These are phyloP conservation scores for Sordaria brevicollis DNA, from an alignment of 495 filamentous ascomycete genomes.

Conservation along the genomic window DNA sequence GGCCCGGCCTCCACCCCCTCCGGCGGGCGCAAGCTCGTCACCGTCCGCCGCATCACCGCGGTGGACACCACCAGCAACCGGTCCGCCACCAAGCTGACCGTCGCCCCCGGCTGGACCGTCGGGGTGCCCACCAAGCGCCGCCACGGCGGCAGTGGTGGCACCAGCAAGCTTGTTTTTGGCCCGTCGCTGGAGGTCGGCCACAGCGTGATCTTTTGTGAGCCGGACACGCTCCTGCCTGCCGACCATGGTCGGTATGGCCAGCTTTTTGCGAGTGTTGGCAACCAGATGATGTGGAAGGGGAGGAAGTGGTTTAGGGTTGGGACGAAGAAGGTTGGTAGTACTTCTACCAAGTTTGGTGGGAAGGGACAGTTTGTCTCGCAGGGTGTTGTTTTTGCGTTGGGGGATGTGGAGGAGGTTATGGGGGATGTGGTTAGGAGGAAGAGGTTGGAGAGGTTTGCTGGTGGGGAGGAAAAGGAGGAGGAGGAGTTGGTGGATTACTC, in stretches of 20 bases:
- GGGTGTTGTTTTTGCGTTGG: conserved; percentile 9
- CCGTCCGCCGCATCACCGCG: conserved; percentile 1
- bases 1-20: neutral
- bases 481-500: conserved; percentile 1
- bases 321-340: too few species aligned
- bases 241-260: neutral
- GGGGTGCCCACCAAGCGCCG: neutral
- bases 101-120: conserved; percentile 18
- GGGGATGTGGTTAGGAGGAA: neutral
- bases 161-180: neutral
- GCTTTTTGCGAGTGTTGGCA: neutral
- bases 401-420: neutral
- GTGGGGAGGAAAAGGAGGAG: neutral
- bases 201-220: conserved; percentile 9
- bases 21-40: conserved; percentile 12
- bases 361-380: conserved; percentile 8
- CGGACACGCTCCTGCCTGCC: conserved; percentile 13
- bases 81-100: neutral
- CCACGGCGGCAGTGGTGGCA: too few species aligned
- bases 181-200: neutral
- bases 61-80: neutral
- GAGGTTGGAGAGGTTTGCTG: neutral
- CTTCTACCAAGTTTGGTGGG: neutral
- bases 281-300: neutral
- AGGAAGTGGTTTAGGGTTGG: conserved; percentile 7